Evolutionary conservation across 1,284 basidiomycete genomes (phyloP).

Genomic region (Leccinum pachyderme): DNA sequence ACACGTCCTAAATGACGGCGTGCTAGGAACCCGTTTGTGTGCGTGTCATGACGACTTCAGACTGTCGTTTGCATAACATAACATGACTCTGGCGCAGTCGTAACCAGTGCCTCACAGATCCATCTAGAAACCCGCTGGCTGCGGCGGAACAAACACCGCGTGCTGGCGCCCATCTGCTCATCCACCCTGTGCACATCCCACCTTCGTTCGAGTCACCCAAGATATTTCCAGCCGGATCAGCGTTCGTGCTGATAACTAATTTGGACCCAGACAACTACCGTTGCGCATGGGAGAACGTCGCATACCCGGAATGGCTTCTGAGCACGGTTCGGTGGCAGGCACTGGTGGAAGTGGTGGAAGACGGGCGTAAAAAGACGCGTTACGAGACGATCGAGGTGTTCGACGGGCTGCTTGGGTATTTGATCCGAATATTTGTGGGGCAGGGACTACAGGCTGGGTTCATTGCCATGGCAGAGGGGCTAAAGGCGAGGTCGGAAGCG

Average conservation of each 20-base stretch:
- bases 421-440: constrained; percentile 48
- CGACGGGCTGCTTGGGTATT: constrained; percentile 51
- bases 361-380: constrained; percentile 42
- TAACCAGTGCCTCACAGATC: constrained; percentile 49
- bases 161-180: constrained; percentile 45
- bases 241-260: constrained; percentile 42
- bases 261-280: constrained; percentile 53
- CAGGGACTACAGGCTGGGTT: constrained; percentile 47
- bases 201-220: constrained; percentile 46
- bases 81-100: constrained; percentile 41
- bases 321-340: constrained; percentile 62
- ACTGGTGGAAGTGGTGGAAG: constrained; percentile 47
- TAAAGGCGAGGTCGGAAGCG: constrained; percentile 56
- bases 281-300: constrained; percentile 53
- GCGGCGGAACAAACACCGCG: constrained; percentile 42
- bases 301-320: constrained; percentile 49
- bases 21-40: constrained; percentile 69
- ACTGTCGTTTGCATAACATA: not conserved
- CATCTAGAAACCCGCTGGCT: constrained; percentile 39
- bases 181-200: constrained; percentile 56
- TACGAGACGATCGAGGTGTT: constrained; percentile 70
- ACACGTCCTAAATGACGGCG: not conserved
- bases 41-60: constrained; percentile 18
- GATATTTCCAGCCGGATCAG: constrained; percentile 36
- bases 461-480: constrained; percentile 52